These are phyloP conservation scores for Linum usitatissimum DNA, from an alignment of 345 rosid species.

Conservation along the genomic window DNA sequence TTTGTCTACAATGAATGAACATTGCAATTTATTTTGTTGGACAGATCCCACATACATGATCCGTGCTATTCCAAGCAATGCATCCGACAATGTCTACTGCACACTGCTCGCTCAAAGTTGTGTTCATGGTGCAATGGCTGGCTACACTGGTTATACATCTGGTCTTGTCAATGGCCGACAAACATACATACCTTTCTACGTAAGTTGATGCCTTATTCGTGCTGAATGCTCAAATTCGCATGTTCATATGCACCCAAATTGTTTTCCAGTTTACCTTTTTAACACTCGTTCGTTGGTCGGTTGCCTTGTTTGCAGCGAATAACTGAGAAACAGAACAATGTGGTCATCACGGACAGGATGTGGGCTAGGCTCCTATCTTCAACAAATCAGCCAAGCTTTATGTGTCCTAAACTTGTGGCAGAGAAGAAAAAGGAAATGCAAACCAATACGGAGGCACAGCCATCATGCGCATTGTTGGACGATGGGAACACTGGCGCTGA, in stretches of 20 bases:
- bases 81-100: conserved; percentile 8
- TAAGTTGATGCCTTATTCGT: background rate
- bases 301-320: background rate
- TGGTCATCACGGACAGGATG: conserved; percentile 9
- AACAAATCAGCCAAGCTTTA: conserved; percentile 10
- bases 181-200: conserved; percentile 8
- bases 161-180: conserved; percentile 11
- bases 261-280: background rate
- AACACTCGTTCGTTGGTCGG: background rate
- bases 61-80: conserved; percentile 9
- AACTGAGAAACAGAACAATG: conserved; percentile 9
- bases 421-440: conserved; percentile 2
- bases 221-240: background rate
- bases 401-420: background rate
- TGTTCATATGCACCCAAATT: background rate
- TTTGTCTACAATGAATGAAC: background rate
- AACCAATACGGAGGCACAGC: background rate
- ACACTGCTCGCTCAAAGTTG: conserved; percentile 10
- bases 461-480: background rate
- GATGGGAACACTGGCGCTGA: background rate
- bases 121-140: conserved; percentile 11
- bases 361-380: conserved; percentile 12
- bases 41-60: conserved; percentile 10
- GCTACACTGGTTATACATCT: conserved; percentile 5
- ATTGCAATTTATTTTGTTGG: background rate